Evolutionary conservation across 2,329 filamentous ascomycete genomes (phyloP).

Genomic region (Hypoxylon sp.): DNA sequence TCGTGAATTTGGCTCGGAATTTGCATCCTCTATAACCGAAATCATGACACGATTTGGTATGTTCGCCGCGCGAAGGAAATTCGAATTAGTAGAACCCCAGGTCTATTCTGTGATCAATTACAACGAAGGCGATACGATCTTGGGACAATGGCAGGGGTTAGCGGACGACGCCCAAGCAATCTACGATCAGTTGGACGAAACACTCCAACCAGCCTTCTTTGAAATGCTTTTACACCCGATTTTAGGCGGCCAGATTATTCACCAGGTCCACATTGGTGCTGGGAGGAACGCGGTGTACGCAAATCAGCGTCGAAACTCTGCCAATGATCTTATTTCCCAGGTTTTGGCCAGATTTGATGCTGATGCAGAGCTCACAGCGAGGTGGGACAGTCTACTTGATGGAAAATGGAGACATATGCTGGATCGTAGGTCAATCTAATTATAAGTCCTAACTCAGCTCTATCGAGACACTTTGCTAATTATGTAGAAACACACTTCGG

Average conservation of each 20-base stretch:
- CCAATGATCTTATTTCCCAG: slow-evolving; percentile 60
- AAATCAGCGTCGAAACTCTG: slow-evolving; percentile 59
- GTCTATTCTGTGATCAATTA: slow-evolving; percentile 69
- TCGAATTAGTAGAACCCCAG: slow-evolving; percentile 64
- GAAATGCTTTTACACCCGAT: slow-evolving; percentile 68
- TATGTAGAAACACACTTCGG: slow-evolving; percentile 60
- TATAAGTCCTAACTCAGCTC: not conserved
- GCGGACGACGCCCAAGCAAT: slow-evolving; percentile 63
- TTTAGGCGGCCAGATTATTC: slow-evolving; percentile 62
- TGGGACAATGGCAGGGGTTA: slow-evolving; percentile 62
- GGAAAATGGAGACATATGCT: slow-evolving; percentile 72
- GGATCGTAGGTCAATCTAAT: slow-evolving; percentile 59
- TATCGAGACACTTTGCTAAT: slow-evolving; percentile 1
- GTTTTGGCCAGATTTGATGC: slow-evolving; percentile 63
- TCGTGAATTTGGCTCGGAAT: slow-evolving; percentile 63
- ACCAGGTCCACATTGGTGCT: slow-evolving; percentile 59
- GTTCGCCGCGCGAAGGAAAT: slow-evolving; percentile 66
- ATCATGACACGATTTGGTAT: slow-evolving; percentile 64
- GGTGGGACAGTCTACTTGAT: slow-evolving; percentile 65
- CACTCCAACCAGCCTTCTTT: slow-evolving; percentile 66
- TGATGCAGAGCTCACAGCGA: slow-evolving; percentile 63
- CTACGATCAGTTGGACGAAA: slow-evolving; percentile 61
- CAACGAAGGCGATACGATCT: slow-evolving; percentile 64
- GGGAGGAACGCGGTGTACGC: slow-evolving; percentile 61
- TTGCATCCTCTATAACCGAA: slow-evolving; percentile 58